Conservation (phyloP, 352 stramenopile genomes). For the Plasmopara halstedii region DNA sequence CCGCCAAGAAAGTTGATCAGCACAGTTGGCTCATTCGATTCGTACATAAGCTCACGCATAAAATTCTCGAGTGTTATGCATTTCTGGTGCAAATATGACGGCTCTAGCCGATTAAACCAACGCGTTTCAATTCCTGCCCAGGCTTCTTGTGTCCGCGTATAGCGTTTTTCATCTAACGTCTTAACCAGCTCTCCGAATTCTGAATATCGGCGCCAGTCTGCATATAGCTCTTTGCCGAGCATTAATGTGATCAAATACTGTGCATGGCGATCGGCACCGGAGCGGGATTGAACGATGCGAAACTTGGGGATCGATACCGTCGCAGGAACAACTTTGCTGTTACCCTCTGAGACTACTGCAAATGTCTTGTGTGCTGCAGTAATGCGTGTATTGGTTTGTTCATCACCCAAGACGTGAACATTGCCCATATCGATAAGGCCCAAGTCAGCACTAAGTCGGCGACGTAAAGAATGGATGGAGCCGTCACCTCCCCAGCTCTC, state of each 20-base stretch:
- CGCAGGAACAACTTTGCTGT: conserved; percentile 69
- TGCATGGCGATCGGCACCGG: conserved; percentile 71
- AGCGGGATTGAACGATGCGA: conserved; percentile 79
- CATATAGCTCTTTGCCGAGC: conserved; percentile 79
- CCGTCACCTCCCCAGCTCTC: conserved; percentile 71
- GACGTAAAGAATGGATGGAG: conserved; percentile 53
- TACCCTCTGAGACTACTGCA: conserved; percentile 64
- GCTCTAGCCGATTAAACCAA: conserved; percentile 84
- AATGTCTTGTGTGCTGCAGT: conserved; percentile 85
- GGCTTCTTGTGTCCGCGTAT: conserved; percentile 50
- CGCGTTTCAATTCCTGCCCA: conserved; percentile 76
- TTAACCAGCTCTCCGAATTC: conserved; percentile 83
- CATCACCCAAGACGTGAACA: conserved; percentile 72
- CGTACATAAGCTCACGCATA: conserved; percentile 85
- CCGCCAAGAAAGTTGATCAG: conserved; percentile 80
- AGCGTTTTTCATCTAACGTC: conserved; percentile 55
- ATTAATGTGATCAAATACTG: conserved; percentile 86
- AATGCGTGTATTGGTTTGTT: conserved; percentile 77
- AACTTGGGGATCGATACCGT: conserved; percentile 84
- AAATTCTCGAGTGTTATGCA: conserved; percentile 86
- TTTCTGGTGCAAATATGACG: conserved; percentile 83
- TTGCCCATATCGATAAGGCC: conserved; percentile 58
- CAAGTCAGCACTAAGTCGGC: conserved; percentile 62
- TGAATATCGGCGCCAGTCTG: conserved; percentile 83
- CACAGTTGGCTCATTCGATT: conserved; percentile 62